Percentiles rank a stretch among this genome's conserved stretches.
Evolutionary conservation across 2,329 filamentous ascomycete genomes (phyloP).

Genomic region (Talaromyces funiculosus): DNA sequence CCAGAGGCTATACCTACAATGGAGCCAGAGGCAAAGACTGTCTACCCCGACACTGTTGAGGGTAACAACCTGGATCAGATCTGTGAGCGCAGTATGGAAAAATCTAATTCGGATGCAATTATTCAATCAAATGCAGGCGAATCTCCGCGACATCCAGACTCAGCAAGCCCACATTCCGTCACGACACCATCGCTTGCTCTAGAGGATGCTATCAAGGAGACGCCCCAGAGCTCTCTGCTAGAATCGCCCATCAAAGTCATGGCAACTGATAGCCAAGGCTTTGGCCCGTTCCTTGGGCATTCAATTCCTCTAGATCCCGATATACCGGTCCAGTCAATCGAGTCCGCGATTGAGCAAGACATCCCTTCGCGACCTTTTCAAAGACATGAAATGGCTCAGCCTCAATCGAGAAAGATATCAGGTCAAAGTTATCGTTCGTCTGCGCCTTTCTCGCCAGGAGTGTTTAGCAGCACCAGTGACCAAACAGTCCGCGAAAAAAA

Average conservation of each 20-base stretch:
- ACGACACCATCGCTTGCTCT: not conserved
- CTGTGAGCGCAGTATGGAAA: not conserved
- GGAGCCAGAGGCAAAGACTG: not conserved
- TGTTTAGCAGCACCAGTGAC: conserved; percentile 20
- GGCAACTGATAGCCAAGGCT: not conserved
- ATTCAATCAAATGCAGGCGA: not conserved
- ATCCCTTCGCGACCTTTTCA: not conserved
- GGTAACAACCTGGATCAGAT: not conserved
- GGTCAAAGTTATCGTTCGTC: conserved; percentile 22
- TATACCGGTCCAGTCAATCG: conserved; percentile 12
- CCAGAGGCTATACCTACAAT: not conserved
- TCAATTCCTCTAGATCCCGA: not conserved
- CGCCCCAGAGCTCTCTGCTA: not conserved
- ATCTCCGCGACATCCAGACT: not conserved
- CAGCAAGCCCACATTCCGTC: not conserved
- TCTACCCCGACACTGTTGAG: not conserved
- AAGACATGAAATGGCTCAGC: not conserved
- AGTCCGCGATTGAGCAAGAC: not conserved
- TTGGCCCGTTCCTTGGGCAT: not conserved
- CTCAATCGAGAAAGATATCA: not conserved
- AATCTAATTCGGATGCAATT: conserved; percentile 11
- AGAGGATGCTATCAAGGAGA: conserved; percentile 6
- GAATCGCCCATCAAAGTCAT: not conserved
- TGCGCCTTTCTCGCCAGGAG: conserved; percentile 16
- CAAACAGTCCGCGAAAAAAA: conserved; percentile 28